phyloP scores from a whole-genome alignment of 1,139 yeast species.

The Candida anutae region DNA sequence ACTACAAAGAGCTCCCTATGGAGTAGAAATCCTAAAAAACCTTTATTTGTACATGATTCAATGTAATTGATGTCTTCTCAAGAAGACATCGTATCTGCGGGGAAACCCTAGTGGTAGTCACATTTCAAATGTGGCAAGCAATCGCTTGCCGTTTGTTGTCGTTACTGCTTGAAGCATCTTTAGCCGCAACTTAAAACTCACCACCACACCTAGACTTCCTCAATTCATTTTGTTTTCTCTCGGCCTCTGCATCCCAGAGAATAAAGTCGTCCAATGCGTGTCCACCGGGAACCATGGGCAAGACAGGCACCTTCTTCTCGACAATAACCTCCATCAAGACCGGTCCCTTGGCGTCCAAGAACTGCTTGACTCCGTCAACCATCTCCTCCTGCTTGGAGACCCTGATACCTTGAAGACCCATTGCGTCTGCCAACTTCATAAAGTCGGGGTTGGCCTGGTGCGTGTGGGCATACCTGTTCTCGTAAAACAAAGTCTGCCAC shows the following conservation, averaged over 20 bases:
- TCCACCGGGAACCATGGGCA: constrained; percentile 98
- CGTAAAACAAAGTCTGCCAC: constrained; percentile 97
- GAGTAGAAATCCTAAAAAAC: too few relatives aligned
- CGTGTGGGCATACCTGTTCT: constrained; percentile 93
- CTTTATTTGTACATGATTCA: too few relatives aligned
- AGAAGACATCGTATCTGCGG: too few relatives aligned
- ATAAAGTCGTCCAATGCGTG: constrained; percentile 91
- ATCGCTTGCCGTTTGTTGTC: too few relatives aligned
- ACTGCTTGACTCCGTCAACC: constrained; percentile 46
- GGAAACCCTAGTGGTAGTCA: too few relatives aligned
- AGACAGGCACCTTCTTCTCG: constrained; percentile 93
- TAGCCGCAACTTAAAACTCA: too few relatives aligned
- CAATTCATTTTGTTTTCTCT: constrained; percentile 61
- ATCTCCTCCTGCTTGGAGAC: constrained; percentile 60
- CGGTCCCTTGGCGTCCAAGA: constrained; percentile 74
- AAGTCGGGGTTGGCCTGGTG: constrained; percentile 94
- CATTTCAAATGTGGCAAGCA: too few relatives aligned
- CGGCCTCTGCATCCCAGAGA: constrained; percentile 73
- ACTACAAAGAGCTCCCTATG: too few relatives aligned
- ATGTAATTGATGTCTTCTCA: too few relatives aligned
- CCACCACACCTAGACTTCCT: too few relatives aligned
- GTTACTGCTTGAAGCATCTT: too few relatives aligned
- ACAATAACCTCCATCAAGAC: constrained; percentile 84
- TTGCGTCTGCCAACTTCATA: constrained; percentile 85
- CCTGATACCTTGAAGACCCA: constrained; percentile 84